Conservation (phyloP, 2,329 filamentous ascomycete genomes). For the Aspergillus niger region DNA sequence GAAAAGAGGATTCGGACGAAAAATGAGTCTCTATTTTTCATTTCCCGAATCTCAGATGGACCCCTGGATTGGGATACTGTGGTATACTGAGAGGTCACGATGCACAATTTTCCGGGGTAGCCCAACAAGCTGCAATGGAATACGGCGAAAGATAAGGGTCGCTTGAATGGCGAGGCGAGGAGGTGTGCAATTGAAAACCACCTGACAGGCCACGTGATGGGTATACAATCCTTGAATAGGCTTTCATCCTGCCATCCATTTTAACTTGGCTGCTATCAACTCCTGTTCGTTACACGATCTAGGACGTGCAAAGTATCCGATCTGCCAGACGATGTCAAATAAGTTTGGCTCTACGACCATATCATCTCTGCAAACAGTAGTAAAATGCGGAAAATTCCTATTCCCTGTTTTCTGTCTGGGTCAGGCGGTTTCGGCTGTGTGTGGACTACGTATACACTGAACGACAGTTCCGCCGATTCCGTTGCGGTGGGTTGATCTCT, state of each 20-base stretch:
- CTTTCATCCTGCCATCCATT: too few species aligned
- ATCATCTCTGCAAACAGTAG: background rate
- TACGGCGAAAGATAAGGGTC: background rate
- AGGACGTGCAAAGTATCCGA: too few species aligned
- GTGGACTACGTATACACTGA: background rate
- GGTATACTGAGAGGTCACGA: background rate
- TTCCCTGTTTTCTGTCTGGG: background rate
- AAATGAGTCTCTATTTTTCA: background rate
- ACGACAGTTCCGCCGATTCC: background rate
- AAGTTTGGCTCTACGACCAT: background rate
- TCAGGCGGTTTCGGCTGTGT: background rate
- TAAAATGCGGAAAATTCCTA: background rate
- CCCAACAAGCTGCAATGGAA: background rate
- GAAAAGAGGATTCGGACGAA: background rate
- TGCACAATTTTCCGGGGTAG: background rate
- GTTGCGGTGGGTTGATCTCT: background rate
- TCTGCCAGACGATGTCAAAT: background rate
- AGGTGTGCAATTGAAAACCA: background rate
- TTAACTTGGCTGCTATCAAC: too few species aligned
- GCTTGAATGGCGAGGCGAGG: background rate
- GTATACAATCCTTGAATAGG: too few species aligned
- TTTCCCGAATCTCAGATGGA: background rate
- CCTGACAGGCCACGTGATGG: too few species aligned
- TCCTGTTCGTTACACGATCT: too few species aligned
- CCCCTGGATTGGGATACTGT: background rate